Evolutionary conservation across 2,329 filamentous ascomycete species (phyloP), one percentile per base, ranked within the genome.

Genomic region (Pyrenophora tritici-repentis): DNA sequence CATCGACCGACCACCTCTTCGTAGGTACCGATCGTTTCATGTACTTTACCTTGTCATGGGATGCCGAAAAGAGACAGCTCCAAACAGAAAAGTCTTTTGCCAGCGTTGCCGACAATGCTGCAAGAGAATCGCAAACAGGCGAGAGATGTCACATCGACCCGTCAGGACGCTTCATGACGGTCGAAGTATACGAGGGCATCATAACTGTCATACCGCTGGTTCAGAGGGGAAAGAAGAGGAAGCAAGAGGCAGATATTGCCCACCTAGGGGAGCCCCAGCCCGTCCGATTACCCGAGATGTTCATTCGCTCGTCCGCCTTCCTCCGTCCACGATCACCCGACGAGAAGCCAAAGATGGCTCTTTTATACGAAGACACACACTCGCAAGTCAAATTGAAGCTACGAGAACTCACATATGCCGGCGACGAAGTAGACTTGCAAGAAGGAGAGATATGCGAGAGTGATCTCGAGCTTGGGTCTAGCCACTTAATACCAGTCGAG

Each of bases 1-100:
- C 87, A 22, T 75, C 81, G 4, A 90, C 86, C 40, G 91, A 97
- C 62, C 85, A 97, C 55, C 83, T 99, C 54, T 96, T 99, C 70
- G 83, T 99, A 50, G 93, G 91, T 42, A 99, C 94, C 39, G 89
- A 96, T 69, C 86, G 89, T 47, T 89, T 90, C 62, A 87, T 91
- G 65, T 97, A 96, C 76, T 96, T 97, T 73, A 96, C 91, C 1
- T 74, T 96, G 16, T 86, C 82, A 13, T 99, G 94, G 92, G 86
- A 97, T 63, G 66, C 81, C 0, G 73, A 82, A 1, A 75, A 67
- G 18, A 79, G 77, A 16, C 74, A 80, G 46, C 72, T 86, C 12
- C 75, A 75, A 32, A 87, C 84, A 3, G 69, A 85, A 59, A 80
- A 83, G 72, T 80, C 78, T 53, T 84, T 81, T 70, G 77, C 83